Evolutionary conservation across 2,329 filamentous ascomycete species (phyloP), one percentile per base, ranked within the genome.

Genomic region (Alternaria arbusti): DNA sequence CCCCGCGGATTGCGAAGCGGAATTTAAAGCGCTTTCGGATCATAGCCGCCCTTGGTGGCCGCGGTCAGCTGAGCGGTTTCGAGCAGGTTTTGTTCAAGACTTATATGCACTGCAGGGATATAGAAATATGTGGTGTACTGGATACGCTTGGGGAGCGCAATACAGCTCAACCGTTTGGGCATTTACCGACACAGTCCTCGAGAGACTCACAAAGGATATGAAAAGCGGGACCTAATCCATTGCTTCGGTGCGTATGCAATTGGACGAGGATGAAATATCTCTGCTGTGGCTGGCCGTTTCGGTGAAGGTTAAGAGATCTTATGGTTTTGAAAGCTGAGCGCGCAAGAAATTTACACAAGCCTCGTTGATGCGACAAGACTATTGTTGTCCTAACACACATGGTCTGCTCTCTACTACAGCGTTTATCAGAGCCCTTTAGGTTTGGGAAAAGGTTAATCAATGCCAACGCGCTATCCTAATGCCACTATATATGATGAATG

Each of bases 161-260:
- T 74, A 71, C 52, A 65, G 66, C 32, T 70, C 66, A 50, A 71
- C 66, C 6, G 54, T 72, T 40, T 75, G 71, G 71, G 59, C 61
- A 5, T 70, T 65, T 55, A 71, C 66, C 3, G 70, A 74, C 28
- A 70, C 63, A 1, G 63, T 72, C 3, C 54, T 73, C 46, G 40
- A 57, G 43, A 68, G 55, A 30, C 20, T 74, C 36, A 13, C 73
- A 43, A 47, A 44, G 10, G 50, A 60, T 44, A 30, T 60, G 11
- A 54, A 46, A 25, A 46, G 20, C n/a, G 6, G 47, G 17, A 30
- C 11, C 47, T 50, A 10, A 30, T 50, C 28, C 47, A 4, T 26
- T 30, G 4, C 25, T 13, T 50, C 3, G 17, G 47, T 17, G n/a
- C 25, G 12, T 30, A 50, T 4, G 25, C 47, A 50, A 6, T 17